phyloP scores from a whole-genome alignment of 2,329 filamentous ascomycete species.

The Aspergillus ibericus region DNA sequence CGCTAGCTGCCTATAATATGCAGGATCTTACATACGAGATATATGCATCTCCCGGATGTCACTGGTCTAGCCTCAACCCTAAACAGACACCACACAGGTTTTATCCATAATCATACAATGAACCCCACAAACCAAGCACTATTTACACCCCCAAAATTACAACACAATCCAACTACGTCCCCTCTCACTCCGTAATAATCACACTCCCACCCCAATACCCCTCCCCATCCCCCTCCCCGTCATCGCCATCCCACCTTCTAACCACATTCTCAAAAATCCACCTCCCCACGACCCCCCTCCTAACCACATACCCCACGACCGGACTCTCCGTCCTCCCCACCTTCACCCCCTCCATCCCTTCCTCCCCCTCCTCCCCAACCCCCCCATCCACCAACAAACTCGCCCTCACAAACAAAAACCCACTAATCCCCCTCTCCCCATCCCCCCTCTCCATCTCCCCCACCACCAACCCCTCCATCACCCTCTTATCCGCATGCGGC shows the following conservation, averaged over 20 bases:
- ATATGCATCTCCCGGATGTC: no score
- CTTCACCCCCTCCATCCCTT: not conserved
- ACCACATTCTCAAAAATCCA: not conserved
- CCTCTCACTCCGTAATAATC: no score
- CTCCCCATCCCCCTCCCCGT: not conserved
- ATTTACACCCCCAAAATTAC: no score
- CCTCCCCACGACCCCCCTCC: not conserved
- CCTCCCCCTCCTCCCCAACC: not conserved
- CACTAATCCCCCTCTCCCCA: slow-evolving; percentile 15
- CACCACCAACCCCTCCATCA: slow-evolving; percentile 33
- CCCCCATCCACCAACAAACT: slow-evolving; percentile 33
- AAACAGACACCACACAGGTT: no score
- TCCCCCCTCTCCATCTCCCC: slow-evolving; percentile 10
- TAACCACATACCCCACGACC: not conserved
- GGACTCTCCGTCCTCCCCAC: not conserved
- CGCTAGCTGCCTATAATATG: no score
- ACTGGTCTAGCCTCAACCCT: no score
- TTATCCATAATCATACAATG: no score
- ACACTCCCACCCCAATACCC: no score
- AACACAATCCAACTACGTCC: no score
- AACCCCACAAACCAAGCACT: no score
- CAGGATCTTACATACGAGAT: no score
- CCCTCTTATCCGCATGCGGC: slow-evolving; percentile 40
- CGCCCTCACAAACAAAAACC: slow-evolving; percentile 31
- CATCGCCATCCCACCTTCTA: not conserved